phyloP scores from a whole-genome alignment of 2,329 filamentous ascomycete species.

The Geosmithia morbida region DNA sequence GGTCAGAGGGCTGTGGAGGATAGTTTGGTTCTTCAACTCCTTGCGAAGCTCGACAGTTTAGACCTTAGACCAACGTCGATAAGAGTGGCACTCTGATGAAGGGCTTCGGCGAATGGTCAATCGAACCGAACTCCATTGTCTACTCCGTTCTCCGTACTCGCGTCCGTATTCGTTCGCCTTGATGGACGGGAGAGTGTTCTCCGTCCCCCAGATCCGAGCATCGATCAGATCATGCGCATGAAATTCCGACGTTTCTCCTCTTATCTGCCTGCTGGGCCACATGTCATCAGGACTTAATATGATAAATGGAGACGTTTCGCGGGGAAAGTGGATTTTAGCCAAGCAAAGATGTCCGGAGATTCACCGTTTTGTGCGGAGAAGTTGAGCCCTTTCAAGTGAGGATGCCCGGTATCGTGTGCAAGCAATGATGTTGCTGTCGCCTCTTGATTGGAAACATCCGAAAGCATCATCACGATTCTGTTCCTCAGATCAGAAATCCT shows the following conservation, averaged over 20 bases:
- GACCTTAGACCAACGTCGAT: neutral
- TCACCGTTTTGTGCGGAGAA: neutral
- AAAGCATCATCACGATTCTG: no score
- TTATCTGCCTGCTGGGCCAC: neutral
- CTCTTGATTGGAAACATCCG: no score
- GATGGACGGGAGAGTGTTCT: no score
- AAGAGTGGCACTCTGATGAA: neutral
- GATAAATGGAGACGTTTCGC: neutral
- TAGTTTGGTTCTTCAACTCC: neutral
- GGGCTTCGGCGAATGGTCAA: no score
- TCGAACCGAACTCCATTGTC: no score
- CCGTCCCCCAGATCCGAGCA: no score
- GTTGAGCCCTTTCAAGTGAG: neutral
- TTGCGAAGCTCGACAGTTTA: neutral
- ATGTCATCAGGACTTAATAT: neutral
- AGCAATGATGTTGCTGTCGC: neutral
- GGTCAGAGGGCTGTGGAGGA: neutral
- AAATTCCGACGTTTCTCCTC: no score
- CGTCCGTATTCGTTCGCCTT: no score
- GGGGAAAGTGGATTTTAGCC: neutral
- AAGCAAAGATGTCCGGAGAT: neutral
- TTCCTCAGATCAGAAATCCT: no score
- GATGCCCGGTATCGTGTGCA: neutral
- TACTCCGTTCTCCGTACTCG: no score
- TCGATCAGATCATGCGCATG: no score